These are phyloP conservation scores for Venturia aucupariae DNA, from an alignment of 2,329 filamentous ascomycete genomes.

Conservation along the genomic window DNA sequence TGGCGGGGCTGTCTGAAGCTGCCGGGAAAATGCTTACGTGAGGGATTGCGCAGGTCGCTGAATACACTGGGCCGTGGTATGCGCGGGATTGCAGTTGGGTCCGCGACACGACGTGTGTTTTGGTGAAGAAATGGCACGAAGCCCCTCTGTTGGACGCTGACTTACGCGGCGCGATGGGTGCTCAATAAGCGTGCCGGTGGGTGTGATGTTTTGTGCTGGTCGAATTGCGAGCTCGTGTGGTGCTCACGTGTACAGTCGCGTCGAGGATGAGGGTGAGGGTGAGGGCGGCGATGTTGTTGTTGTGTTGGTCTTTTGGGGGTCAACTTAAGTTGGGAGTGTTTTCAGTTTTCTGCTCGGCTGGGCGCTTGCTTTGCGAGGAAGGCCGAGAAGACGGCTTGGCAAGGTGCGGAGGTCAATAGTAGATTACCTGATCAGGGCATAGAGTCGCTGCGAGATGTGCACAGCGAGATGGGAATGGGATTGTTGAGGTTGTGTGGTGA, in stretches of 20 bases:
- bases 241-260: neutral
- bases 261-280: no score
- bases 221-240: neutral
- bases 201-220: neutral
- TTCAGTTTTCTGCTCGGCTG: neutral
- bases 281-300: neutral
- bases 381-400: slow-evolving; percentile 3
- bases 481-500: slow-evolving; percentile 8
- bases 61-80: neutral
- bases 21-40: neutral
- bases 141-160: slow-evolving; percentile 6
- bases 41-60: neutral
- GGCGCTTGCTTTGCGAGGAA: slow-evolving; percentile 2
- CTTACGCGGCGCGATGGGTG: neutral
- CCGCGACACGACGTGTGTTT: slow-evolving; percentile 4
- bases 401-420: neutral
- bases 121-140: slow-evolving; percentile 5
- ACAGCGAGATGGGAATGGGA: neutral
- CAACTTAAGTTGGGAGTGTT: neutral
- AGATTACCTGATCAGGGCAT: slow-evolving; percentile 1
- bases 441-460: neutral
- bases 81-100: neutral
- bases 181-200: slow-evolving; percentile 2
- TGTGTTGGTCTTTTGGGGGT: slow-evolving; percentile 2
- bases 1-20: neutral